These are phyloP conservation scores for Gonium pectorale DNA, from an alignment of 139 green algal species.

Conservation along the genomic window DNA sequence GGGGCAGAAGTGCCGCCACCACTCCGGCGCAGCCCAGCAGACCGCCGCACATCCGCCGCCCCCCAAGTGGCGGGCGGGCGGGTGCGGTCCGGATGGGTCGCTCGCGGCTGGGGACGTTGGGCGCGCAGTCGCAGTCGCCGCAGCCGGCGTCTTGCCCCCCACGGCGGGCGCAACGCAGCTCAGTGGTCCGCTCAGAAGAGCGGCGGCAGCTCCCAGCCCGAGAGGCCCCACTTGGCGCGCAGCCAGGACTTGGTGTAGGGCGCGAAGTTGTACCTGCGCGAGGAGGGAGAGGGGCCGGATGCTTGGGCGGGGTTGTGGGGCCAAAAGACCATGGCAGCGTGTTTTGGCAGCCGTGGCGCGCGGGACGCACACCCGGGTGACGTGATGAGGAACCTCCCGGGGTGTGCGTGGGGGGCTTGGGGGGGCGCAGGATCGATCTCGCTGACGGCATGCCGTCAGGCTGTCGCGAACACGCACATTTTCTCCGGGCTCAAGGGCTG, in stretches of 20 bases:
- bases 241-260: constrained; percentile 34
- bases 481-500: too few species aligned
- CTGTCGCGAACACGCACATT: too few species aligned
- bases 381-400: too few species aligned
- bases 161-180: not conserved
- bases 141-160: not conserved
- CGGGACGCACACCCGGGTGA: too few species aligned
- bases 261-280: constrained; percentile 40
- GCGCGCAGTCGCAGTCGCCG: too few species aligned
- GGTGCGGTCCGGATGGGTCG: not conserved
- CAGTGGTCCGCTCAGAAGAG: not conserved
- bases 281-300: not conserved
- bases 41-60: too few species aligned
- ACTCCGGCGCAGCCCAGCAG: not conserved
- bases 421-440: not conserved
- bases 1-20: too few species aligned
- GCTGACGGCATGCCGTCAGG: not conserved
- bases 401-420: not conserved
- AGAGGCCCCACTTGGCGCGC: constrained; percentile 18
- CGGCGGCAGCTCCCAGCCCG: constrained; percentile 34
- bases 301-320: not conserved
- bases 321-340: not conserved
- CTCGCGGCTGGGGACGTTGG: not conserved
- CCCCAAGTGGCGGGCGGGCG: too few species aligned
- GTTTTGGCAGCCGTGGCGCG: not conserved